Conservation (phyloP, 331 rosid genomes). For the Quercus lobata region DNA sequence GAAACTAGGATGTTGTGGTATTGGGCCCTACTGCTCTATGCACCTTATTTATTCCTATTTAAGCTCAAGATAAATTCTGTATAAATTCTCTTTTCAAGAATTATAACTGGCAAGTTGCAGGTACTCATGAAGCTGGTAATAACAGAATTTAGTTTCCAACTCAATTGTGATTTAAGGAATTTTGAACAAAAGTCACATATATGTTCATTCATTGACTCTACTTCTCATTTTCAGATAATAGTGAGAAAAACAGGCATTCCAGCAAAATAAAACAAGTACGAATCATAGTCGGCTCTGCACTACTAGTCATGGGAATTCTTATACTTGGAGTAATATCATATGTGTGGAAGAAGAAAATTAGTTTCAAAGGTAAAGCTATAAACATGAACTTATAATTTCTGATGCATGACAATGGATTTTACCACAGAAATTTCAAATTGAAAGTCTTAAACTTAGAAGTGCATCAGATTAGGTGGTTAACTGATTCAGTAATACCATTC, state of each 20-base stretch:
- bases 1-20: not conserved
- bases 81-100: not conserved
- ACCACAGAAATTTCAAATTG: not conserved
- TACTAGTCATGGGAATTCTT: not conserved
- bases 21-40: not conserved
- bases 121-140: not conserved
- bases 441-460: not conserved
- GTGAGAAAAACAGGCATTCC: not conserved
- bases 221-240: not conserved
- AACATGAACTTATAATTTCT: not conserved
- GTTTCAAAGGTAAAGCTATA: not conserved
- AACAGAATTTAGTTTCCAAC: no score
- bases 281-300: not conserved
- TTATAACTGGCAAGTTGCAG: not conserved
- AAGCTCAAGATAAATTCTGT: not conserved
- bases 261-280: not conserved
- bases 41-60: not conserved
- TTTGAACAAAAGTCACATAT: not conserved
- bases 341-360: not conserved
- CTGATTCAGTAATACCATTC: not conserved
- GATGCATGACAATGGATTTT: not conserved
- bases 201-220: not conserved
- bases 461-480: not conserved
- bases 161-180: not conserved
- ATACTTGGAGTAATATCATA: not conserved